Conservation (phyloP, 305 asterid species). For the Fraxinus ornus region DNA sequence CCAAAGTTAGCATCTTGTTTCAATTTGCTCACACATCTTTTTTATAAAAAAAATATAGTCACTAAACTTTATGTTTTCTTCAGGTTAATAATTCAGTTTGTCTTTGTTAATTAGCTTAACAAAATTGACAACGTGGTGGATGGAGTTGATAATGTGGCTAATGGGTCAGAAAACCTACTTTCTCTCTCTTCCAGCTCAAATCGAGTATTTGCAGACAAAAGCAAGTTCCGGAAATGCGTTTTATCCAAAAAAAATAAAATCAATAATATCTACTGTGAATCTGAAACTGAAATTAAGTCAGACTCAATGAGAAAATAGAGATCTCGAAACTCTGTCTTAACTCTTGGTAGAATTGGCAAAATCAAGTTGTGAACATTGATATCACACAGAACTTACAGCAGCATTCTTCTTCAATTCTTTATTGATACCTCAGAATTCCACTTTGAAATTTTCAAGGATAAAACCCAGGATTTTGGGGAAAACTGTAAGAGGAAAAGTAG, state of each 20-base stretch:
- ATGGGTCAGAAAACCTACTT: not conserved
- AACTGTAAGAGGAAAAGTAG: not conserved
- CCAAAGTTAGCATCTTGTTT: not conserved
- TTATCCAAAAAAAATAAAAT: not conserved
- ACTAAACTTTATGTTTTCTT: not conserved
- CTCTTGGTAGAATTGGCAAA: not conserved
- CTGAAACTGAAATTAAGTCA: not conserved
- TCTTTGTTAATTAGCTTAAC: not conserved
- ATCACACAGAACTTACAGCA: not conserved
- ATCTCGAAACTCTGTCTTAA: not conserved
- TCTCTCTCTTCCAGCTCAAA: not conserved
- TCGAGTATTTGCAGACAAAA: not conserved
- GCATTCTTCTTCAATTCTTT: not conserved
- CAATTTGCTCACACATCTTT: not conserved
- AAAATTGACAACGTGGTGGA: not conserved
- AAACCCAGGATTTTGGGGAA: not conserved
- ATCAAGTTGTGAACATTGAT: not conserved
- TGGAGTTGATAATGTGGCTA: not conserved
- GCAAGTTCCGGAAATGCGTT: not conserved
- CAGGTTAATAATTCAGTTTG: not conserved
- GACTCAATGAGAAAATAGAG: not conserved
- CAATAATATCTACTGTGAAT: not conserved
- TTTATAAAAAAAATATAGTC: not conserved
- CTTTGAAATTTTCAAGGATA: not conserved
- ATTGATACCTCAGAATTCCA: not conserved